These are phyloP conservation scores for Delitschia confertaspora DNA, from an alignment of 495 filamentous ascomycete species.

Conservation along the genomic window DNA sequence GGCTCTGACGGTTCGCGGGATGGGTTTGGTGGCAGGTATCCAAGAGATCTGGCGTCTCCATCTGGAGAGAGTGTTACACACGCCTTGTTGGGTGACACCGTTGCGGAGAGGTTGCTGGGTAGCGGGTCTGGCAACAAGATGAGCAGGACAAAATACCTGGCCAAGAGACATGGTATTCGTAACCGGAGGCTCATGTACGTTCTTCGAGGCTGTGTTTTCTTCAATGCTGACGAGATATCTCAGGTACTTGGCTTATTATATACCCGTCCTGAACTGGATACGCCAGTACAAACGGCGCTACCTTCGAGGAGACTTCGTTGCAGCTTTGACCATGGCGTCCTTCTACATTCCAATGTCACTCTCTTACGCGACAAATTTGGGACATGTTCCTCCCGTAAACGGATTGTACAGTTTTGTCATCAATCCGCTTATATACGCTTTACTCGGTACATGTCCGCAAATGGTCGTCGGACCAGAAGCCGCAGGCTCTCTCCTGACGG, in stretches of 20 bases:
- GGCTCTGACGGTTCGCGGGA: slow-evolving; percentile 29
- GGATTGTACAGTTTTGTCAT: slow-evolving; percentile 94
- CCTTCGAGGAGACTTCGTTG: slow-evolving; percentile 76
- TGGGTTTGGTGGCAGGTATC: slow-evolving; percentile 27
- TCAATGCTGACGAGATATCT: slow-evolving; percentile 29
- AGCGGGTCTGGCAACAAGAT: slow-evolving; percentile 46
- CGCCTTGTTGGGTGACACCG: slow-evolving; percentile 33
- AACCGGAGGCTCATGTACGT: slow-evolving; percentile 51
- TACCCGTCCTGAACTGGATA: slow-evolving; percentile 85
- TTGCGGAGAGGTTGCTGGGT: slow-evolving; percentile 36
- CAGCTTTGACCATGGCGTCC: slow-evolving; percentile 81
- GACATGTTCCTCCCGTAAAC: slow-evolving; percentile 85
- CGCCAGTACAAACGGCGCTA: slow-evolving; percentile 71
- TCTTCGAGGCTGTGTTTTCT: background rate
- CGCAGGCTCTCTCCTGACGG: slow-evolving; percentile 81
- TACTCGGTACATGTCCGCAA: slow-evolving; percentile 81
- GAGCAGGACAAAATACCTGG: slow-evolving; percentile 53
- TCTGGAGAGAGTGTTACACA: slow-evolving; percentile 19
- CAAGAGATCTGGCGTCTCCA: slow-evolving; percentile 15
- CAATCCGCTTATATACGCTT: slow-evolving; percentile 79
- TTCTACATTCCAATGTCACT: slow-evolving; percentile 98
- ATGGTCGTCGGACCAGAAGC: slow-evolving; percentile 97
- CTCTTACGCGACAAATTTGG: slow-evolving; percentile 87
- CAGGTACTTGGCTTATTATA: slow-evolving; percentile 89
- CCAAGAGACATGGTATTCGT: slow-evolving; percentile 51